These are phyloP conservation scores for Pseudopyrenochaeta lycopersici DNA, from an alignment of 2,329 filamentous ascomycete species.

Conservation along the genomic window DNA sequence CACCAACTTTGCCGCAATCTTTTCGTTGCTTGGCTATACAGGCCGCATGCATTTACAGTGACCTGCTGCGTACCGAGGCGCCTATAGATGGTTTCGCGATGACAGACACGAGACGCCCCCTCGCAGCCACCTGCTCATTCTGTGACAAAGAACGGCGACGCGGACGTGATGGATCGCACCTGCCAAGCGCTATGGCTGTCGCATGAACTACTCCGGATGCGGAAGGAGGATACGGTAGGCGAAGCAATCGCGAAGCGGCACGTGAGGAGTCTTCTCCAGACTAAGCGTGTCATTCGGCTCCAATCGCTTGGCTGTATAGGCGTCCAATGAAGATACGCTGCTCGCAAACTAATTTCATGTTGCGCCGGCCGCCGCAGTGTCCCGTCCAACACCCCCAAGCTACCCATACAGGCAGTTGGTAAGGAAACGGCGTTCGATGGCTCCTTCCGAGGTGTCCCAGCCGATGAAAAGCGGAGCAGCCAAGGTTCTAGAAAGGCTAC, in stretches of 20 bases:
- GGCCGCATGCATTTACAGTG: neutral
- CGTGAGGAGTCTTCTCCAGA: constrained; percentile 26
- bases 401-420: constrained; percentile 33
- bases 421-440: constrained; percentile 22
- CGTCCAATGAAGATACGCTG: constrained; percentile 3
- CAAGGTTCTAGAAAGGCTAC: constrained; percentile 35
- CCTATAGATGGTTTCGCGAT: neutral
- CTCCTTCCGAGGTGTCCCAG: neutral
- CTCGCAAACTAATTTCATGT: constrained; percentile 7
- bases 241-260: constrained; percentile 13
- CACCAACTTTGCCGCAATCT: constrained; percentile 17
- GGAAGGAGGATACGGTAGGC: constrained; percentile 18
- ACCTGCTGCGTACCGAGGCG: neutral
- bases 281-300: constrained; percentile 12
- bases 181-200: constrained; percentile 14
- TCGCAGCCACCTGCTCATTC: constrained; percentile 21
- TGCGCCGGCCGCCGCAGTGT: constrained; percentile 8
- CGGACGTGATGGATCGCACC: constrained; percentile 7
- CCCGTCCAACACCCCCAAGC: neutral
- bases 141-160: constrained; percentile 21
- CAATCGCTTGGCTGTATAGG: constrained; percentile 15
- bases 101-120: constrained; percentile 12
- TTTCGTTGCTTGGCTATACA: constrained; percentile 5
- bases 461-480: constrained; percentile 19
- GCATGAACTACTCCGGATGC: constrained; percentile 6